Base-by-base conservation (phyloP, 164 flowering plant species). In the Berberis thunbergii region DNA sequence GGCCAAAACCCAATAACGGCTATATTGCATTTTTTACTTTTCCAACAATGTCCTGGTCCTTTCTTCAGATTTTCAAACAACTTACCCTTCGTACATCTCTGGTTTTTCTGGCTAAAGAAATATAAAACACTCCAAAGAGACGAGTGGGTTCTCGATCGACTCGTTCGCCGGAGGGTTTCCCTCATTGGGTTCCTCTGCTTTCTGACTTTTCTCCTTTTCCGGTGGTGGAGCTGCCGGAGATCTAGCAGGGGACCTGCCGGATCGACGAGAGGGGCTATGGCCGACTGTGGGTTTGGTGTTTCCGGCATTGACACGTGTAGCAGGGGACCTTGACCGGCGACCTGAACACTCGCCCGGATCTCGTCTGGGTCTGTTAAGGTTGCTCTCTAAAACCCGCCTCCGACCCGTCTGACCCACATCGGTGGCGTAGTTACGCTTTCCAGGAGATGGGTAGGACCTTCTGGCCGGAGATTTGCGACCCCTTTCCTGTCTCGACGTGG, bases 61-160 rank as follows among this genome's bases (percentile, higher is more conserved):
- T 26, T 0, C 26, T 26, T 26, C 26, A 12, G 2, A 4, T 6
- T 6, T 52, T 52, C 54, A 52, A 52, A 52, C 6, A 10, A 12
- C n/a, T 12, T 10, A 12, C 54, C 54, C 11, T 3, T 46, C 2
- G 39, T 57, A 2, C 45, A 2, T 8, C 45, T 44, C 6, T 13
- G n/a, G n/a, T 52, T 2, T 9, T 12, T 7, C 38, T 3, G 2
- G 11, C 53, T 70, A 86, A 41, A 86, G 69, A 64, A 86, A 83
- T 49, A 86, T 86, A 65, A 86, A 86, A 72, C 91, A 86, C 49
- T 86, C 91, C 42, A 86, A 64, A 0, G 87, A 80, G 6, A 86
- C 90, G 46, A 63, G 73, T 12, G 86, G 87, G 68, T 83, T 83
- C 4, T 86, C 86, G 1, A 86, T 75, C 4, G 86, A 73, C 59